Evolutionary conservation across 306 rosid species (phyloP).

Genomic region (Prinsepia uniflora): DNA sequence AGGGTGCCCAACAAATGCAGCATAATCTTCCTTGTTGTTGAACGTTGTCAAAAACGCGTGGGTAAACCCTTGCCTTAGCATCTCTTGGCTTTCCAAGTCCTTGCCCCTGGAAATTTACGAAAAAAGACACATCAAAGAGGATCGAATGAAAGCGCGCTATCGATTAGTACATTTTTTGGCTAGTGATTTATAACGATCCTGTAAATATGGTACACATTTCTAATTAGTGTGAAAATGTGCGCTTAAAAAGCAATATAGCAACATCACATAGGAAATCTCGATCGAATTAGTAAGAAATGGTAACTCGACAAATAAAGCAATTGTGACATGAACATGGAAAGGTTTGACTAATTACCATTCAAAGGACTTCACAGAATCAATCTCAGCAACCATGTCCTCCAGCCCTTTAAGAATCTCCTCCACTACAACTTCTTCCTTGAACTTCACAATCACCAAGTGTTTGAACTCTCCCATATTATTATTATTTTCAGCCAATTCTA

Average conservation of each 20-base stretch:
- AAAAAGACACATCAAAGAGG: neutral
- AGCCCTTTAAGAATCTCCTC: conserved; percentile 66
- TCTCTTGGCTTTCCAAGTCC: conserved; percentile 69
- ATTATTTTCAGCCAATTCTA: neutral
- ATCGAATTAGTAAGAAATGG: neutral
- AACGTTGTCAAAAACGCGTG: conserved; percentile 87
- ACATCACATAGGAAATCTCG: neutral
- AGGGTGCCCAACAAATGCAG: conserved; percentile 64
- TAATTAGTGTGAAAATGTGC: neutral
- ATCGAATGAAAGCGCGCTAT: neutral
- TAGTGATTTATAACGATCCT: neutral
- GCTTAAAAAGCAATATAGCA: neutral
- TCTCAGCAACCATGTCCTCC: conserved; percentile 65
- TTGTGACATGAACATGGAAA: neutral
- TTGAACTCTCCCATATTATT: conserved; percentile 67
- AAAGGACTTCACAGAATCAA: conserved; percentile 71
- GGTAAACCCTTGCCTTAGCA: conserved; percentile 81
- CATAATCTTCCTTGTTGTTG: conserved; percentile 64
- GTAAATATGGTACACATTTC: neutral
- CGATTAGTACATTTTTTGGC: neutral
- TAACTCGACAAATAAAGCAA: neutral
- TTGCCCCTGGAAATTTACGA: conserved; percentile 53
- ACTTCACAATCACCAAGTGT: conserved; percentile 79
- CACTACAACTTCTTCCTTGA: conserved; percentile 67
- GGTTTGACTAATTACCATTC: conserved; percentile 48